A percentile compares a stretch with the other conserved stretches of the same genome.
Evolutionary conservation across 306 rosid genomes (phyloP).

Genomic region (Prunus mira): DNA sequence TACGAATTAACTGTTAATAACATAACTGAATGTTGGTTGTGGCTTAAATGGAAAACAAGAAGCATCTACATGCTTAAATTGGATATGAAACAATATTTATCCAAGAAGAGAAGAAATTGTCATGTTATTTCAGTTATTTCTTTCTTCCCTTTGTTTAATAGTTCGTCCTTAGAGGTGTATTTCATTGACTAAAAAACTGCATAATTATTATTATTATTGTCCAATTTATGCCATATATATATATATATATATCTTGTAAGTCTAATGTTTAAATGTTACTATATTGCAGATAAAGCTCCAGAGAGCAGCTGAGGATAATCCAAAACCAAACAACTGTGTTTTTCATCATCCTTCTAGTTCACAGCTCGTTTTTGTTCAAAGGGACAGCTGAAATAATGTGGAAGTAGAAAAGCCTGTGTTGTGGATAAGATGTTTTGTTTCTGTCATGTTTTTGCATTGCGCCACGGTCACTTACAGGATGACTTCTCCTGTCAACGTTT

Average conservation of each 20-base stretch:
- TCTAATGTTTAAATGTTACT: not conserved
- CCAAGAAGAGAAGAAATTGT: not conserved
- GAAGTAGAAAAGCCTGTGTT: constrained; percentile 2
- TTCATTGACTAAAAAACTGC: not conserved
- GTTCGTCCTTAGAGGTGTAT: not conserved
- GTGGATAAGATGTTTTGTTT: constrained; percentile 19
- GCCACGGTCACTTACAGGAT: constrained; percentile 10
- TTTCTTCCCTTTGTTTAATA: not conserved
- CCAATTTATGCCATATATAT: too few species aligned
- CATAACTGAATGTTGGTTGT: not conserved
- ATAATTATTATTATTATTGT: too few species aligned
- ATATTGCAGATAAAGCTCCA: constrained; percentile 49
- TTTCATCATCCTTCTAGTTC: constrained; percentile 37
- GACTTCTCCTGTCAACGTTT: not conserved
- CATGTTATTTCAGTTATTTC: too few species aligned
- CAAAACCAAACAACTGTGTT: constrained; percentile 20
- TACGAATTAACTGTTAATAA: too few species aligned
- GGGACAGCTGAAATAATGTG: constrained; percentile 41
- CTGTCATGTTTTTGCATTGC: not conserved
- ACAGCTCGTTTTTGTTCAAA: constrained; percentile 35
- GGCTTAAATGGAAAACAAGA: not conserved
- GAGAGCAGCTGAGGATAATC: constrained; percentile 31
- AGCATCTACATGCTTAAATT: not conserved
- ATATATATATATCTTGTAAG: not conserved
- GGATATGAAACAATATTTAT: too few species aligned